phyloP scores from a whole-genome alignment of 257 asterid species.

The Misopates orontium region DNA sequence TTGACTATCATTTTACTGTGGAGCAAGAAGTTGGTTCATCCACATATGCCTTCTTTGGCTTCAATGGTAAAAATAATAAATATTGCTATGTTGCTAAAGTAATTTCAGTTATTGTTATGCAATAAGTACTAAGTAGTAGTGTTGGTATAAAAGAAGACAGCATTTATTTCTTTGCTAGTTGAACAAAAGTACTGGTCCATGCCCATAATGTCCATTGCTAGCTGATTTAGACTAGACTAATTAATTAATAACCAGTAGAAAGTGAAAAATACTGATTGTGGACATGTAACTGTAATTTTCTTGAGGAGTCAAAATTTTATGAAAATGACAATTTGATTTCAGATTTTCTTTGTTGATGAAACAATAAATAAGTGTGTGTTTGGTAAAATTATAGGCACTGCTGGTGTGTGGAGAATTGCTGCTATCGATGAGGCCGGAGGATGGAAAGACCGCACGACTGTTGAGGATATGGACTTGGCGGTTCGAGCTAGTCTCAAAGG shows the following conservation, averaged over 20 bases:
- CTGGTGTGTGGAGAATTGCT: constrained; percentile 94
- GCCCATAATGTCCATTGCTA: neutral
- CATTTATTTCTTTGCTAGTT: constrained; percentile 3
- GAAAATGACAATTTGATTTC: too few relatives aligned
- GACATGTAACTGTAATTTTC: too few relatives aligned
- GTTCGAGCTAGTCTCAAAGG: constrained; percentile 96
- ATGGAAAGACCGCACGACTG: constrained; percentile 95
- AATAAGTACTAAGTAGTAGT: neutral
- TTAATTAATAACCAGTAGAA: neutral
- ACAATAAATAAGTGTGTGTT: constrained; percentile 6
- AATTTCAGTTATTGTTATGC: neutral
- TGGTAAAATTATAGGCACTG: constrained; percentile 58
- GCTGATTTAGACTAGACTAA: neutral
- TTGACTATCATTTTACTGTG: constrained; percentile 86
- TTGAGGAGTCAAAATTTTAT: too few relatives aligned
- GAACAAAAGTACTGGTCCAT: neutral
- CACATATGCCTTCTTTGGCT: constrained; percentile 89
- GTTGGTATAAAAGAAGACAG: constrained; percentile 5
- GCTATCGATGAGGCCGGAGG: constrained; percentile 98
- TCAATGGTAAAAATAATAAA: constrained; percentile 58
- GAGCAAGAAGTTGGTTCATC: constrained; percentile 99
- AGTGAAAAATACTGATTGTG: too few relatives aligned
- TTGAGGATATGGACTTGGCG: constrained; percentile 96
- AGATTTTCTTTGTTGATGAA: neutral
- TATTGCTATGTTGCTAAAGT: neutral